phyloP scores from a whole-genome alignment of 805 yeast genomes.

The Candida yuanshanica region DNA sequence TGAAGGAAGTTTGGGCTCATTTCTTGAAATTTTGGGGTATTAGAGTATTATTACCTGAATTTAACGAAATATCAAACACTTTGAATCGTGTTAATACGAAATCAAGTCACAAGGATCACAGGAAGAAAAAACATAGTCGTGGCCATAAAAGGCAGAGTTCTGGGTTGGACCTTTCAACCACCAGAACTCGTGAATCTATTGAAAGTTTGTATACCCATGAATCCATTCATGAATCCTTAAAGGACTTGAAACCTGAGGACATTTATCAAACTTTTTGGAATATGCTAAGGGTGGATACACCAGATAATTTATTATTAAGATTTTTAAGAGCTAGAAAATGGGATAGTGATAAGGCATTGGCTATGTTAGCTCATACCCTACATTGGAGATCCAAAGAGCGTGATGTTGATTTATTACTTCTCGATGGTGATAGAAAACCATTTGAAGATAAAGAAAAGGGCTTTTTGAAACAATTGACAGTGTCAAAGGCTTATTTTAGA shows the following conservation, averaged over 20 bases:
- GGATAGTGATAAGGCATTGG: constrained; percentile 60
- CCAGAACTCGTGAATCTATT: constrained; percentile 25
- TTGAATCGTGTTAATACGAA: constrained; percentile 7
- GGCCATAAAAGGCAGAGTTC: constrained; percentile 8
- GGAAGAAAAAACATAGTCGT: constrained; percentile 24
- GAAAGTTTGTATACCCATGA: constrained; percentile 30
- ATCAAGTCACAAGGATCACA: constrained; percentile 4
- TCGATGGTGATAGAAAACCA: constrained; percentile 66
- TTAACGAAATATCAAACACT: constrained; percentile 7
- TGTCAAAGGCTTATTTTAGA: constrained; percentile 65
- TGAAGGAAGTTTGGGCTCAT: constrained; percentile 71
- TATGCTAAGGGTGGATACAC: constrained; percentile 67
- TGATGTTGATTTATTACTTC: constrained; percentile 55
- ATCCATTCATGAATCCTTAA: constrained; percentile 42
- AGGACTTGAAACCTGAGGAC: constrained; percentile 45
- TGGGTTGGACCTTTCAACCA: constrained; percentile 17
- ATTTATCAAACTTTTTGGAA: constrained; percentile 50
- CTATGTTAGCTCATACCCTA: constrained; percentile 68
- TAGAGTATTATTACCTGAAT: constrained; percentile 24
- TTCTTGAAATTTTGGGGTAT: constrained; percentile 55
- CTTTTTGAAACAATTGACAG: constrained; percentile 36
- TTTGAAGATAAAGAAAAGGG: constrained; percentile 40
- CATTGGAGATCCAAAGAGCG: constrained; percentile 67
- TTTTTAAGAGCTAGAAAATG: constrained; percentile 86
- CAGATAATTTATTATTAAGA: constrained; percentile 73